Conservation (phyloP, 2,329 filamentous ascomycete species). For the Penicillium sp. region DNA sequence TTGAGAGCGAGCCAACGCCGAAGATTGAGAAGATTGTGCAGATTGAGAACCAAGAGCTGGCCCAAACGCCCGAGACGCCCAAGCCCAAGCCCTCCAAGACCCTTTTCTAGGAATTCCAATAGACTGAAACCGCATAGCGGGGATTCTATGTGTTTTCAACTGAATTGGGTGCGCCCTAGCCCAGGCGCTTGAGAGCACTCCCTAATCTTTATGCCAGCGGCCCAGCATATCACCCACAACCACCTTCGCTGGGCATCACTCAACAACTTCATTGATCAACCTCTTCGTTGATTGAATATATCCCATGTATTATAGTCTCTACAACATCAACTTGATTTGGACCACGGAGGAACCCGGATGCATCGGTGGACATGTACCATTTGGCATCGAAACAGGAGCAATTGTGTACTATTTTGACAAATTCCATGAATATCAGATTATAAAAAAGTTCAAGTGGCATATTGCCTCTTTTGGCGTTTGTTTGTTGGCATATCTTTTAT, state of each 20-base stretch:
- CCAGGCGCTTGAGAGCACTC: too few species aligned
- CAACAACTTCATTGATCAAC: constrained; percentile 1
- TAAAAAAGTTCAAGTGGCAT: neutral
- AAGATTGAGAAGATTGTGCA: neutral
- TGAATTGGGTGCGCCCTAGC: neutral
- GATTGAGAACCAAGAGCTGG: neutral
- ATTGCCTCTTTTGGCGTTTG: neutral
- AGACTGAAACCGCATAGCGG: neutral
- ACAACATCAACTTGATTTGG: constrained; percentile 19
- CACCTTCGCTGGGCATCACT: neutral
- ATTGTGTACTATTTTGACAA: neutral
- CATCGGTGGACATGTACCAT: neutral
- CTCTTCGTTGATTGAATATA: constrained; percentile 21
- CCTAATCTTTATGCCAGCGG: neutral
- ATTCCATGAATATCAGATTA: neutral
- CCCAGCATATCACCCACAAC: neutral
- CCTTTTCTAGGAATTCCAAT: neutral
- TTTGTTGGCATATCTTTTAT: neutral
- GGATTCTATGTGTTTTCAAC: neutral
- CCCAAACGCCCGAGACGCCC: neutral
- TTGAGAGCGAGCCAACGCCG: neutral
- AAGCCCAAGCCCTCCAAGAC: neutral
- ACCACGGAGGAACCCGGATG: neutral
- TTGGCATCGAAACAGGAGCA: neutral
- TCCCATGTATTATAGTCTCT: constrained; percentile 30